These are phyloP conservation scores for Osmanthus fragrans DNA, from an alignment of 257 asterid genomes.

Conservation along the genomic window DNA sequence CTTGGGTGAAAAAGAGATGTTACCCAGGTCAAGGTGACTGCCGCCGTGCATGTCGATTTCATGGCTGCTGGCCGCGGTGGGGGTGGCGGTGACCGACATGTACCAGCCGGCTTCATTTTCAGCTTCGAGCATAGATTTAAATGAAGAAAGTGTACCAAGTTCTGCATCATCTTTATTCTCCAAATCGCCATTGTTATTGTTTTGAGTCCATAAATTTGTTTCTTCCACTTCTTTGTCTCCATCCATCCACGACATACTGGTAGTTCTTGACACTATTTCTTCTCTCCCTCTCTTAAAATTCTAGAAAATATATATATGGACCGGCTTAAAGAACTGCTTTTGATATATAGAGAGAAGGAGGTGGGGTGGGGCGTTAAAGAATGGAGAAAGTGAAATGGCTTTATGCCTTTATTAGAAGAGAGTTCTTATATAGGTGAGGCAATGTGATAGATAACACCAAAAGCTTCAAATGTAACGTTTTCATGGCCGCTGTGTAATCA, in stretches of 20 bases:
- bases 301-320: background rate
- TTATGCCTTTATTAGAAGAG: constrained; percentile 20
- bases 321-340: background rate
- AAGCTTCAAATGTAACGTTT: constrained; percentile 34
- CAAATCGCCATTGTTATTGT: constrained; percentile 19
- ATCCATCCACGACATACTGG: constrained; percentile 80
- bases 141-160: constrained; percentile 53
- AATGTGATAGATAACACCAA: constrained; percentile 28
- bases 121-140: constrained; percentile 77
- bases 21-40: constrained; percentile 15
- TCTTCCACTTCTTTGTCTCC: constrained; percentile 32
- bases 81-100: constrained; percentile 11
- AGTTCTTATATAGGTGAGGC: constrained; percentile 27
- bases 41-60: constrained; percentile 39
- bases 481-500: constrained; percentile 18
- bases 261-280: constrained; percentile 62
- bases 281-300: background rate
- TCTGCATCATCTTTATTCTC: constrained; percentile 48
- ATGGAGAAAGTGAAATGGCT: constrained; percentile 36
- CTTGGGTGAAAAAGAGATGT: constrained; percentile 47
- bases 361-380: constrained; percentile 11
- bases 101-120: constrained; percentile 67
- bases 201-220: constrained; percentile 52
- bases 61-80: constrained; percentile 15
- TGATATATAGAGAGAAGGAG: background rate